Evolutionary conservation across 2,329 filamentous ascomycete genomes (phyloP), one percentile per base, ranked within the genome.

Genomic region (Pseudogymnoascus sp.): DNA sequence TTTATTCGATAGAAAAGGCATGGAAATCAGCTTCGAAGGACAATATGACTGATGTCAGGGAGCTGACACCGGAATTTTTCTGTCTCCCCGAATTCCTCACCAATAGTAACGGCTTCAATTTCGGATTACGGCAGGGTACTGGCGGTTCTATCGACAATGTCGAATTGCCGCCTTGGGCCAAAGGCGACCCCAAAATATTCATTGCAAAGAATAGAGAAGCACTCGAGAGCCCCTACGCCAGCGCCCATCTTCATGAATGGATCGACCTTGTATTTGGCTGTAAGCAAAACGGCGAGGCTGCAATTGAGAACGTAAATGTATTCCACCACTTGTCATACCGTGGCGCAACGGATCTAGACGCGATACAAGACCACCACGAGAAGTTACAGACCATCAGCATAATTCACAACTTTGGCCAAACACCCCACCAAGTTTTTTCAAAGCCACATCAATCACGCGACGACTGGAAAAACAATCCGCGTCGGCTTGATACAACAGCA

Each of bases 351-450:
- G 91, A 99, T 73, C 79, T 99, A 4, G 95, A 99, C 74, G 88
- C 87, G 61, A 98, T 99, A 65, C 86, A 88, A 6, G 93, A 98
- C 72, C 89, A 90, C 0, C 86, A 93, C 63, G 93, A 98, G 75
- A 84, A 92, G 46, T 81, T 92, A 6, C 90, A 93, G 4, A 93
- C 92, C 0, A 97, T 96, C 62, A 91, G 91, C 35, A 96, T 97
- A 68, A 98, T 99, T 70, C 93, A 99, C 76, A 98, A 98, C 70
- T 99, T 99, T 75, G 95, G 95, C 0, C 95, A 99, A 74, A 99
- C 96, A 1, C 95, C 96, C 1, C 90, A 96, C 69, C 96, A 99
- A 74, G 89, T 98, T 14, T 99, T 98, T 74, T 84, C 86, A 50
- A 88, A 89, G 64, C 82, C 89, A 11, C 95, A 99, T 74, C 87